Conservation (phyloP, 331 rosid genomes). For the Malus hybrid region DNA sequence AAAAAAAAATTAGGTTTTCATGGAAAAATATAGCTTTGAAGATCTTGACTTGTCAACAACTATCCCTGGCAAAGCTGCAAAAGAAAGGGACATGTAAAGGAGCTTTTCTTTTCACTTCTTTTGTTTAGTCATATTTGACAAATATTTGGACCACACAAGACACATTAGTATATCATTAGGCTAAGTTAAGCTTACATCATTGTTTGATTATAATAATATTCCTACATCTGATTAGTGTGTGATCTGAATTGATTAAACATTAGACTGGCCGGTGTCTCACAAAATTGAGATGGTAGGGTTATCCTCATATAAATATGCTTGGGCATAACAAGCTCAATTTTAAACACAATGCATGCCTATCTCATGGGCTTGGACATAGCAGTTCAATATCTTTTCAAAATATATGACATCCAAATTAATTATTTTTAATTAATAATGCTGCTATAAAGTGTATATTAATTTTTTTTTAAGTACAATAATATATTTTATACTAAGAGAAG, state of each 20-base stretch:
- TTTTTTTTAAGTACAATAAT: too few species aligned
- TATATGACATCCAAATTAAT: background rate
- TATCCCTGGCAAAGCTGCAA: background rate
- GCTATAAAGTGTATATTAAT: background rate
- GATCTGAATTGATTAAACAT: constrained; percentile 13
- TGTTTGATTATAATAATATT: background rate
- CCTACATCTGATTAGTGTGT: background rate
- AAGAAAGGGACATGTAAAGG: constrained; percentile 9
- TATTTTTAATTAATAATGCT: background rate
- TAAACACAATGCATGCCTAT: background rate
- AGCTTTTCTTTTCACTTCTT: background rate
- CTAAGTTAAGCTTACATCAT: constrained; percentile 15
- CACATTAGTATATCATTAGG: background rate
- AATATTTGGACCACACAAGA: constrained; percentile 5
- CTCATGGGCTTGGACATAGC: background rate
- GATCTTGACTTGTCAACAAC: constrained; percentile 14
- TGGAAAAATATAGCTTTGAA: constrained; percentile 9
- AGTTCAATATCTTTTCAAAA: too few species aligned
- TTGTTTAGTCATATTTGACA: background rate
- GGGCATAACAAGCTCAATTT: background rate
- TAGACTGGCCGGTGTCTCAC: background rate
- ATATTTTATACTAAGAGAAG: too few species aligned
- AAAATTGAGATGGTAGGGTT: background rate
- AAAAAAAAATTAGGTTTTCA: constrained; percentile 7
- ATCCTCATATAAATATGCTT: background rate